Base-by-base conservation (phyloP, 2,329 filamentous ascomycete genomes). In the Didymella segeticola region DNA sequence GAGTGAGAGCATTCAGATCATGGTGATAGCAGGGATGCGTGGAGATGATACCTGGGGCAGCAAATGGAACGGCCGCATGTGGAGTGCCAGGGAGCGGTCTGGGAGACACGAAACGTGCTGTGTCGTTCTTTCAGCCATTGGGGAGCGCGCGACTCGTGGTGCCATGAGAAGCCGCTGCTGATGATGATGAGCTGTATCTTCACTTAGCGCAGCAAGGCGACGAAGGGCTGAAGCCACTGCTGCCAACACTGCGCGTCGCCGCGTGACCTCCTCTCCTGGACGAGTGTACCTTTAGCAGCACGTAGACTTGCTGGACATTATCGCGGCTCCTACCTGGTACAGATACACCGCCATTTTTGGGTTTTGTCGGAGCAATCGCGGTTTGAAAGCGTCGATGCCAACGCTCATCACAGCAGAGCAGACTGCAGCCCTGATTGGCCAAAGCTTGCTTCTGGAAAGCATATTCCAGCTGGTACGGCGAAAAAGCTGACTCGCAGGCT, bases 71-170 rank as follows among this genome's bases (percentile, higher is more conserved):
- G 49, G 63, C 61, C 55, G 68, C 57, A 46, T 47, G 52, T 56
- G 51, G 56, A 47, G 50, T 38, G 57, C 47, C 56, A 61, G 39
- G 59, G 55, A 55, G 53, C 41, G 53, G 48, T 55, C 52, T 58
- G 46, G 45, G 60, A 56, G 36, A 59, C 38, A 49, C 67, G 67
- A 70, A 67, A 71, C 64, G 54, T 64, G 58, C 58, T 61, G 62
- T 55, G 61, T 63, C 61, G 56, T 64, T 62, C 38, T 61, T 59
- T 45, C 43, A 54, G 54, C 57, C 60, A 60, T 45, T 49, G 43
- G 48, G n/a, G 1, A 91, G 89, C 48, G 90, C 58, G 86, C 0
- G 91, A 87, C 69, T 96, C 96, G 19, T 90, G 88, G 19, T 90
- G 88, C 0, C 86, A 31, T 34, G 26, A n/a, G 38, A 39, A 33